These are phyloP conservation scores for Gillenia trifoliata DNA, from an alignment of 306 rosid genomes.

Conservation along the genomic window DNA sequence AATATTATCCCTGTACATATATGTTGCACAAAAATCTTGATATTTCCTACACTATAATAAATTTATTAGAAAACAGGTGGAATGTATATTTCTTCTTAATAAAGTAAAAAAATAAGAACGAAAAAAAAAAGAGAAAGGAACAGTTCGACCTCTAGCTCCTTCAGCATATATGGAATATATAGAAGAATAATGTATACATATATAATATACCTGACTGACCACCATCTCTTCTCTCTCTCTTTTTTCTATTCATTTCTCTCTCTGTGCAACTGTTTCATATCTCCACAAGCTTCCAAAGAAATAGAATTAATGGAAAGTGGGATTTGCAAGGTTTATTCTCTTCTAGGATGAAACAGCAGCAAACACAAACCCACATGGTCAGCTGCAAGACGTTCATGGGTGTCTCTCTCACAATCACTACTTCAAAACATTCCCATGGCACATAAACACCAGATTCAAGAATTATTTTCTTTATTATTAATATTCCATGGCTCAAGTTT, in stretches of 20 bases:
- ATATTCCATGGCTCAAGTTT: constrained; percentile 42
- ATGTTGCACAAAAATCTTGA: background rate
- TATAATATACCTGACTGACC: constrained; percentile 51
- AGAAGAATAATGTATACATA: constrained; percentile 11
- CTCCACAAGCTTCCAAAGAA: constrained; percentile 88
- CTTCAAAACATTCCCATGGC: constrained; percentile 33
- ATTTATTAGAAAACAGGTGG: constrained; percentile 26
- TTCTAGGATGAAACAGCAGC: constrained; percentile 21
- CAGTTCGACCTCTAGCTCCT: constrained; percentile 19
- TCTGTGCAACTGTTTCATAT: constrained; percentile 43
- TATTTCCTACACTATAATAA: constrained; percentile 2
- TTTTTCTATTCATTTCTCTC: background rate
- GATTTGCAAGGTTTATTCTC: constrained; percentile 55
- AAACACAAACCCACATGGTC: constrained; percentile 25
- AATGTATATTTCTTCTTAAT: constrained; percentile 26
- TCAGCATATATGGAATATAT: constrained; percentile 11
- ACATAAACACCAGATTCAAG: constrained; percentile 20
- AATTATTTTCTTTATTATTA: background rate
- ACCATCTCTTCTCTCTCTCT: constrained; percentile 34
- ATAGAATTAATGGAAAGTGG: constrained; percentile 88
- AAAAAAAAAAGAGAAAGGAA: constrained; percentile 1
- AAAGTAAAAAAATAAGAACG: constrained; percentile 8
- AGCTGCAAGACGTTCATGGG: constrained; percentile 28
- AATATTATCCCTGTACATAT: too few species aligned
- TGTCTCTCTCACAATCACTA: constrained; percentile 26